phyloP scores from a whole-genome alignment of 2,329 filamentous ascomycete species.

The Cercospora beticola region DNA sequence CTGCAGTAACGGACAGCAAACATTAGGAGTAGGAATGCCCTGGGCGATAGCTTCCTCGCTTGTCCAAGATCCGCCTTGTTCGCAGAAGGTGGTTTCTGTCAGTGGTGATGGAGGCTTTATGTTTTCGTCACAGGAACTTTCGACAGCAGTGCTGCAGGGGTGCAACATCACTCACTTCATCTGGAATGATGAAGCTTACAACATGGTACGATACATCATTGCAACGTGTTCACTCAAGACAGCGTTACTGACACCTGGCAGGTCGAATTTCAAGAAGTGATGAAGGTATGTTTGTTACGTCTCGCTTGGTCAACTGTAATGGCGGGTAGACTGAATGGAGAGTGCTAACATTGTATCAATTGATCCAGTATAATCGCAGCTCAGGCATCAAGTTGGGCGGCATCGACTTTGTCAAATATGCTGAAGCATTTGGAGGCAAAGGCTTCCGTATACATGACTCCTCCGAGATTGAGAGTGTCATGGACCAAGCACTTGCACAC shows the following conservation, averaged over 20 bases:
- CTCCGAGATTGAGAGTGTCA: slow-evolving; percentile 45
- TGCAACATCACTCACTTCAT: slow-evolving; percentile 54
- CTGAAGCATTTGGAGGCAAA: slow-evolving; percentile 50
- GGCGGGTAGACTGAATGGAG: too few relatives aligned
- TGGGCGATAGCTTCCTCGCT: slow-evolving; percentile 52
- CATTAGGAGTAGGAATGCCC: slow-evolving; percentile 50
- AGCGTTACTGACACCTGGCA: background rate
- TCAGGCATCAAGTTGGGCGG: slow-evolving; percentile 48
- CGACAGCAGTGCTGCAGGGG: slow-evolving; percentile 48
- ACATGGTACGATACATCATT: slow-evolving; percentile 41
- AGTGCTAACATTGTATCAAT: background rate
- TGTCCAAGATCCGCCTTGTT: slow-evolving; percentile 45
- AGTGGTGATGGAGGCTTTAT: slow-evolving; percentile 53
- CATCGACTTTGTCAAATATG: slow-evolving; percentile 51
- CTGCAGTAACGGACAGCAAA: slow-evolving; percentile 52
- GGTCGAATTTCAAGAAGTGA: slow-evolving; percentile 52
- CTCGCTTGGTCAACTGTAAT: too few relatives aligned
- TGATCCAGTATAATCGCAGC: slow-evolving; percentile 42
- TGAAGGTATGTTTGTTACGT: slow-evolving; percentile 40
- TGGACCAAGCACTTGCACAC: slow-evolving; percentile 46
- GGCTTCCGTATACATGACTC: slow-evolving; percentile 45
- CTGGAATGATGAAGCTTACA: slow-evolving; percentile 53
- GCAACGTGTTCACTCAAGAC: background rate
- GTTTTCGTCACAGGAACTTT: slow-evolving; percentile 50
- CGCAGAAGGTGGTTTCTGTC: slow-evolving; percentile 47